Evolutionary conservation across 805 yeast species (phyloP), one percentile per base, ranked within the genome.

Genomic region (Wickerhamiella vanderwaltii): DNA sequence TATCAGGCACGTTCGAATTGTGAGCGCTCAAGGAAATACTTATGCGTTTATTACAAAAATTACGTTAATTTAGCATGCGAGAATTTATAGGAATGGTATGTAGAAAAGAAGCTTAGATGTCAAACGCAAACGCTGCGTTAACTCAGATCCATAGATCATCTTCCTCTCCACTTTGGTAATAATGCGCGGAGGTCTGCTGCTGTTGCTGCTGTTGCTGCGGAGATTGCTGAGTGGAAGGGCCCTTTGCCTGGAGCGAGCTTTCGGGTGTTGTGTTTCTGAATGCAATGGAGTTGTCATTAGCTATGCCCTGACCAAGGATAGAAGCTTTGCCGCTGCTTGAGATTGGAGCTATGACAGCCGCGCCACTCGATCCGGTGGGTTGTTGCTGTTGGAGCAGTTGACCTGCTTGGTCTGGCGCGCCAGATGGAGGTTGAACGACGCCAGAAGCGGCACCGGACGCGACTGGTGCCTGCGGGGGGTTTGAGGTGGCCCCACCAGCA

Each of bases 111-210:
- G n/a, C n/a, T n/a, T n/a, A n/a, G n/a, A n/a, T n/a, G n/a, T n/a
- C n/a, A n/a, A n/a, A n/a, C n/a, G n/a, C n/a, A n/a, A n/a, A n/a
- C n/a, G n/a, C n/a, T n/a, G n/a, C n/a, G n/a, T n/a, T n/a, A n/a
- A n/a, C n/a, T 26, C n/a, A 35, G 13, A 37, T 29, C 40, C 40
- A 37, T 11, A 37, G 20, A 9, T 29, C 26, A 15, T 37, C 40
- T 11, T 37, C 34, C 9, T 37, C 40, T 9, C 40, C 40, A 5
- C 29, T 34, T 15, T 37, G 40, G 24, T 37, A 37, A 24, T 37
- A 37, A 17, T 37, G 40, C 11, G 23, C 33, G n/a, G 40, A 33
- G 32, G 28, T 20, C 19, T 12, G 33, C 29, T 29, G 30, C 20
- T 16, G 17, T 3, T 25, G 15, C 31, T 13, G 28, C 25, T 4